These are phyloP conservation scores for Gossypium davidsonii DNA, from an alignment of 441 rosid genomes.

Conservation along the genomic window DNA sequence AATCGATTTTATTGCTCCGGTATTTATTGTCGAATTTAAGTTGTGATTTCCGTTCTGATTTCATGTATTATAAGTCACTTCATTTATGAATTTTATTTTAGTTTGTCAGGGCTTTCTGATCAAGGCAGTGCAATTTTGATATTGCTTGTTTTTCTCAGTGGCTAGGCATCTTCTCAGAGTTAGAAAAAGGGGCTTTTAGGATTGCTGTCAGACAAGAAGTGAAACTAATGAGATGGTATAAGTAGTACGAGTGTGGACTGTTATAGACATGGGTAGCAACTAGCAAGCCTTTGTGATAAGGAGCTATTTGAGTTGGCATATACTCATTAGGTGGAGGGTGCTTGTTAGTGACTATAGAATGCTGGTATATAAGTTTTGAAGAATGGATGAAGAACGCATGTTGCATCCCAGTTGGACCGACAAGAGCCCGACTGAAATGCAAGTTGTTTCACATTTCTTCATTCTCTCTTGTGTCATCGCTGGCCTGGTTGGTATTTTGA, in stretches of 20 bases:
- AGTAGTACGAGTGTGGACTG: background rate
- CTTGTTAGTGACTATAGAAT: conserved; percentile 16
- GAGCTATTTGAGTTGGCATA: conserved; percentile 8
- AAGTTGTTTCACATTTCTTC: conserved; percentile 46
- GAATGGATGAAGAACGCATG: conserved; percentile 61
- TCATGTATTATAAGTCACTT: background rate
- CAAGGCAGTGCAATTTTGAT: background rate
- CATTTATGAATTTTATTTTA: background rate
- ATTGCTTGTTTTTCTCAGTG: background rate
- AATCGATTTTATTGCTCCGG: background rate
- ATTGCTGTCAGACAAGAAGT: background rate
- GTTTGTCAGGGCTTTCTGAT: background rate
- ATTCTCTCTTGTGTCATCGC: conserved; percentile 61
- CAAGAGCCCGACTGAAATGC: conserved; percentile 38
- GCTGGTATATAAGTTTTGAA: conserved; percentile 14
- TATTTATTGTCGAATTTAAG: background rate
- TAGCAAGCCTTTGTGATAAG: background rate
- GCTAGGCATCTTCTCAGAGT: background rate
- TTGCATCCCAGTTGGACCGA: conserved; percentile 44
- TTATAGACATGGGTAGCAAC: background rate
- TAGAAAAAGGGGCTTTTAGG: background rate
- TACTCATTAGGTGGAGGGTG: background rate
- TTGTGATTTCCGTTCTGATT: background rate
- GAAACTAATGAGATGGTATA: background rate
- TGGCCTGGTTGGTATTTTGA: conserved; percentile 70